Percentiles rank a stretch among this genome's conserved stretches.
Evolutionary conservation across 2,329 filamentous ascomycete genomes (phyloP).

Genomic region (Colletotrichum higginsianum): DNA sequence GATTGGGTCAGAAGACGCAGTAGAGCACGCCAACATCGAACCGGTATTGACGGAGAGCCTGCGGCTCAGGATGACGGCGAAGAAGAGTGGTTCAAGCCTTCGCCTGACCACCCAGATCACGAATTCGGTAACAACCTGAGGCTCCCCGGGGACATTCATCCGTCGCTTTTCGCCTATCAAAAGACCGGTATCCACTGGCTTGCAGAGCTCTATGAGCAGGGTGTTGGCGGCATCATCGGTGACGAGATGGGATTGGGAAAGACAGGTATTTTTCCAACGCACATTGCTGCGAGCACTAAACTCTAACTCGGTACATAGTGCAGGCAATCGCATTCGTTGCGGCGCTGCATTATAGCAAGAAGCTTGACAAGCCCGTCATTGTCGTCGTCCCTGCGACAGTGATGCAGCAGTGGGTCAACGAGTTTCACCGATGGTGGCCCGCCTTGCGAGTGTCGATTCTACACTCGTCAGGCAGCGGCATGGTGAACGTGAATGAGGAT

Average conservation of each 20-base stretch:
- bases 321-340: slow-evolving; percentile 84
- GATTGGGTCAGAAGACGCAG: slow-evolving; percentile 77
- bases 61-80: slow-evolving; percentile 61
- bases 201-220: slow-evolving; percentile 89
- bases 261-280: slow-evolving; percentile 63
- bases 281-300: neutral
- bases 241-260: slow-evolving; percentile 99
- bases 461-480: slow-evolving; percentile 95
- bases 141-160: slow-evolving; percentile 92
- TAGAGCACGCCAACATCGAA: slow-evolving; percentile 55
- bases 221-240: slow-evolving; percentile 93
- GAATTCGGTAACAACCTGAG: slow-evolving; percentile 81
- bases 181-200: slow-evolving; percentile 98
- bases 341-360: slow-evolving; percentile 91
- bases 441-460: slow-evolving; percentile 95
- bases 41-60: slow-evolving; percentile 52
- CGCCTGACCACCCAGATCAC: slow-evolving; percentile 85
- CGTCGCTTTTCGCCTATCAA: slow-evolving; percentile 95
- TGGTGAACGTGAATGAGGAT: slow-evolving; percentile 84
- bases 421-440: slow-evolving; percentile 99
- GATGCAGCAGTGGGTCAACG: slow-evolving; percentile 97
- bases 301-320: slow-evolving; percentile 52
- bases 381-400: slow-evolving; percentile 95
- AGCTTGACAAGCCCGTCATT: slow-evolving; percentile 86
- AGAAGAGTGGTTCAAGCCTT: slow-evolving; percentile 86